A percentile compares a stretch with the other conserved stretches of the same genome.
Conservation (phyloP, 2,329 filamentous ascomycete genomes). For the Xylariales sp. region DNA sequence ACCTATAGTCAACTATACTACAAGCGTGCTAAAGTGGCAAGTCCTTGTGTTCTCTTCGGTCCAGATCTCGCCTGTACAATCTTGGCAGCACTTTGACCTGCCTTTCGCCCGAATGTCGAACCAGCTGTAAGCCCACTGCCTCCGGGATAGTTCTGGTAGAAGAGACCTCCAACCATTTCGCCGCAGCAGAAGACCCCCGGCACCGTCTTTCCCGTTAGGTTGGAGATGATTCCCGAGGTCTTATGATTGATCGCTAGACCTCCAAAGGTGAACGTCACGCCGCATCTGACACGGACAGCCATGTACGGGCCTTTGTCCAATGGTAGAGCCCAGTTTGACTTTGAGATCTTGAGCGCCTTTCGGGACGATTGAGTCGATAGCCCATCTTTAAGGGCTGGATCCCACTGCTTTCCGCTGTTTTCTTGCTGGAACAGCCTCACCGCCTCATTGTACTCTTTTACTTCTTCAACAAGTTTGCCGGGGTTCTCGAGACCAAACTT, state of each 20-base stretch:
- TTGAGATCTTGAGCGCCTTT: conserved; percentile 41
- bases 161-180: conserved; percentile 63
- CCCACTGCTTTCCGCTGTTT: conserved; percentile 42
- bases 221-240: conserved; percentile 44
- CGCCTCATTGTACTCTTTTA: conserved; percentile 54
- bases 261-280: conserved; percentile 66
- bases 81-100: conserved; percentile 31
- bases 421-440: conserved; percentile 42
- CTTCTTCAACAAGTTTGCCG: conserved; percentile 43
- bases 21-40: no score
- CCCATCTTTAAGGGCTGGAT: conserved; percentile 58
- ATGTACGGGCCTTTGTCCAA: conserved; percentile 53
- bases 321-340: conserved; percentile 63
- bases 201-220: conserved; percentile 39
- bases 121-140: conserved; percentile 59
- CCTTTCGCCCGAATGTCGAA: conserved; percentile 43
- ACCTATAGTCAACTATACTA: no score
- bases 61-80: not conserved
- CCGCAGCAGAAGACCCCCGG: conserved; percentile 56
- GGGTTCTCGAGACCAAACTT: conserved; percentile 41
- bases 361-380: conserved; percentile 53
- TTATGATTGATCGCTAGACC: conserved; percentile 52
- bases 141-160: conserved; percentile 60
- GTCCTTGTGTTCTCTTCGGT: no score
- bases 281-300: conserved; percentile 60